These are phyloP conservation scores for Lactuca saligna DNA, from an alignment of 129 eudicot genomes.

Conservation along the genomic window DNA sequence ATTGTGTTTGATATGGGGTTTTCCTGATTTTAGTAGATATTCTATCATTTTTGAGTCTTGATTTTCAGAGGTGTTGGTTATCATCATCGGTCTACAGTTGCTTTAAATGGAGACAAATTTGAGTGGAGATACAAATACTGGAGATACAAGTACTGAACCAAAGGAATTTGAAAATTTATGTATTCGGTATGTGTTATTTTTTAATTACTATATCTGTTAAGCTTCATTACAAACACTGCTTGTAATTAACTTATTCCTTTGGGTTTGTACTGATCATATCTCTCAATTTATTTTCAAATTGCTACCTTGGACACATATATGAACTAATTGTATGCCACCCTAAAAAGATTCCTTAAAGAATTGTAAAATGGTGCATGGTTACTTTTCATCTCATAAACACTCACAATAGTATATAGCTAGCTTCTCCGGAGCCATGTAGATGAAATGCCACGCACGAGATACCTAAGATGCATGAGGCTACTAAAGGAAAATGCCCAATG, in stretches of 20 bases:
- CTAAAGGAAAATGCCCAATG: not conserved
- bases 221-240: constrained; percentile 1
- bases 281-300: not conserved
- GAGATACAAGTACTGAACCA: not conserved
- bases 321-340: not conserved
- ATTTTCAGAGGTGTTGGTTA: not conserved
- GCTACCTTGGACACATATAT: not conserved
- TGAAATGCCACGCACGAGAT: not conserved
- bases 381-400: not conserved
- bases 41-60: not conserved
- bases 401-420: not conserved
- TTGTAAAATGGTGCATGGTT: not conserved
- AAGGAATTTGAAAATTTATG: not conserved
- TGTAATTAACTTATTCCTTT: constrained; percentile 2
- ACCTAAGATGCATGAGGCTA: not conserved
- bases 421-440: not conserved
- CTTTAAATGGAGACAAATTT: not conserved
- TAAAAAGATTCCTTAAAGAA: not conserved
- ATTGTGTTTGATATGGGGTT: not conserved
- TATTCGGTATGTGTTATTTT: constrained; percentile 8
- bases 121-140: not conserved
- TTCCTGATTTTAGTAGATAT: not conserved
- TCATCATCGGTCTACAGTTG: not conserved
- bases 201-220: not conserved
- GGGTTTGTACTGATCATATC: constrained; percentile 10